These are phyloP conservation scores for Neonectria punicea DNA, from an alignment of 2,329 filamentous ascomycete genomes.

Conservation along the genomic window DNA sequence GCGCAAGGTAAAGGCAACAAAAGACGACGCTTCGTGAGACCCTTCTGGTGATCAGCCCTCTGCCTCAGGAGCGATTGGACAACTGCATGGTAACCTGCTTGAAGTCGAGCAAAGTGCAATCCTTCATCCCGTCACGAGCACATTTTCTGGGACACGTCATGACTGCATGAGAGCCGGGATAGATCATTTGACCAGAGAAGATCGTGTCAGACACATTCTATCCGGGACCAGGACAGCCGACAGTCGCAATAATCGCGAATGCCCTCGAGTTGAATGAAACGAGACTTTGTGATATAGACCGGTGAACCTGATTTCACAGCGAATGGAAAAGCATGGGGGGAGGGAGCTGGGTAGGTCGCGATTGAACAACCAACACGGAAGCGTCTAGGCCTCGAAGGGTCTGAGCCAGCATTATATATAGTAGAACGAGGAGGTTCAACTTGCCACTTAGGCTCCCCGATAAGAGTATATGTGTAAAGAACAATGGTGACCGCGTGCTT, in stretches of 20 bases:
- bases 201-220: constrained; percentile 1
- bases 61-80: not conserved
- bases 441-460: not conserved
- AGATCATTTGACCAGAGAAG: constrained; percentile 3
- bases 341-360: not conserved
- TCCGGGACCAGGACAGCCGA: constrained; percentile 1
- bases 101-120: constrained; percentile 10
- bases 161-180: constrained; percentile 12
- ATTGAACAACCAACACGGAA: not conserved
- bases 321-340: not conserved
- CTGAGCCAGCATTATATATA: not conserved
- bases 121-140: not conserved
- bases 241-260: not conserved
- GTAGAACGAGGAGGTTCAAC: not conserved
- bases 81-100: not conserved
- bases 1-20: not conserved
- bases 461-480: not conserved
- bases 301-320: constrained; percentile 2
- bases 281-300: not conserved
- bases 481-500: no score
- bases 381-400: not conserved
- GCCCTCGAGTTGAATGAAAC: constrained; percentile 1
- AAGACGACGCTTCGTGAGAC: not conserved
- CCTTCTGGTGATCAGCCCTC: not conserved
- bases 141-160: constrained; percentile 13